Conservation (phyloP, 225 moss, liverwort and hornwort genomes). For the Marchantia polymorpha region DNA sequence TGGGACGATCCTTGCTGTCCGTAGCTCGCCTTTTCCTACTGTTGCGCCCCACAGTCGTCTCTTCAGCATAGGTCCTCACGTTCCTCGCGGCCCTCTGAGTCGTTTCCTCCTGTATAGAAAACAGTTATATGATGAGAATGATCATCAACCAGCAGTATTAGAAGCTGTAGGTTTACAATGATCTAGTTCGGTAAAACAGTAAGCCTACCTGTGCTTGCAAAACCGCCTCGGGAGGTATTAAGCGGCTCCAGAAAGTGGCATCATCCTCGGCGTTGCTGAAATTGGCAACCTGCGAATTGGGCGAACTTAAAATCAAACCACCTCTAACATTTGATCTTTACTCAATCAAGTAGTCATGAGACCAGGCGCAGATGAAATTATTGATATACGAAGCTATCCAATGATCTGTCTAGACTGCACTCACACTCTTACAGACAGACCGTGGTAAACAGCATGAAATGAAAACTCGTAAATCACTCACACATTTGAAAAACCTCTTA, state of each 20-base stretch:
- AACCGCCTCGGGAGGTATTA: constrained; percentile 90
- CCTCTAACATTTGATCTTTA: neutral
- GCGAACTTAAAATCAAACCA: neutral
- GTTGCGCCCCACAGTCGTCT: constrained; percentile 58
- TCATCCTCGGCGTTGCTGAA: constrained; percentile 98
- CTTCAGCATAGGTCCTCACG: constrained; percentile 85
- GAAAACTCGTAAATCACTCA: too few relatives aligned
- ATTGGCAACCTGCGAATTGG: constrained; percentile 72
- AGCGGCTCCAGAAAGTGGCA: constrained; percentile 97
- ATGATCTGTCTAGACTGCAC: too few relatives aligned
- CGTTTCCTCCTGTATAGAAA: constrained; percentile 14
- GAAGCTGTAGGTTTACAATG: too few relatives aligned
- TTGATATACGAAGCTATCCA: too few relatives aligned
- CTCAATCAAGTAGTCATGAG: too few relatives aligned
- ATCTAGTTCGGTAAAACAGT: neutral
- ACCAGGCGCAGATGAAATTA: too few relatives aligned
- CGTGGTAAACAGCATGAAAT: too few relatives aligned
- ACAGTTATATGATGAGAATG: neutral
- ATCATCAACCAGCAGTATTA: neutral
- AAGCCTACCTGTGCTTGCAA: constrained; percentile 64
- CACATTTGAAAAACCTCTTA: too few relatives aligned
- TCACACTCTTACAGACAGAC: too few relatives aligned
- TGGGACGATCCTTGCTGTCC: constrained; percentile 70
- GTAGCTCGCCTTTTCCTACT: constrained; percentile 66
- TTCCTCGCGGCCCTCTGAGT: constrained; percentile 75